Percentiles rank a stretch among this genome's conserved stretches.
These are phyloP conservation scores for Fusarium continuum DNA, from an alignment of 2,329 filamentous ascomycete species.

Conservation along the genomic window DNA sequence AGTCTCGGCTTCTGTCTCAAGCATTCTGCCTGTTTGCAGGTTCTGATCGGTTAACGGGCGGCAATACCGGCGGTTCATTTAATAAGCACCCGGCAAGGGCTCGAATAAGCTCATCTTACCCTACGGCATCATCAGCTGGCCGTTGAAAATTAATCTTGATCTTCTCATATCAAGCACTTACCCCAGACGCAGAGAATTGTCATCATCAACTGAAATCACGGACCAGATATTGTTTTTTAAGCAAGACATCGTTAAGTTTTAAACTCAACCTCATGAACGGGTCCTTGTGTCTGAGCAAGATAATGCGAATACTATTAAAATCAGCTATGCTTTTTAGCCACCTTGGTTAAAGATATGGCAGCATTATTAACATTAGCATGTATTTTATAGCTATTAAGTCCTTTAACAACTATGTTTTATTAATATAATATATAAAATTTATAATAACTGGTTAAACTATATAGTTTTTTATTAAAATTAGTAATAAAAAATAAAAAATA, in stretches of 20 bases:
- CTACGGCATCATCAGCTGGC: not conserved
- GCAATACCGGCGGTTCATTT: constrained; percentile 16
- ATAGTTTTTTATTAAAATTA: no score
- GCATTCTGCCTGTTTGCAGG: not conserved
- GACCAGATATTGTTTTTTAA: not conserved
- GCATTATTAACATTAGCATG: not conserved
- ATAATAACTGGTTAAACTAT: no score
- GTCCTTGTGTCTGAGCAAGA: no score
- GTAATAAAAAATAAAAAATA: no score
- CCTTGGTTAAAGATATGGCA: not conserved
- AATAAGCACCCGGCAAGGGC: not conserved
- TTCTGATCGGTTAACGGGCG: constrained; percentile 10
- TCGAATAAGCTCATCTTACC: not conserved
- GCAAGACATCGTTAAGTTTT: not conserved
- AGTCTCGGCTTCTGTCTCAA: not conserved
- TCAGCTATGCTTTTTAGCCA: not conserved
- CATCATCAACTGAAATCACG: not conserved
- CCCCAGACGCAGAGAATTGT: not conserved
- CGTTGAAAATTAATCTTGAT: not conserved
- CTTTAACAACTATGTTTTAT: no score
- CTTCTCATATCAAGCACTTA: not conserved
- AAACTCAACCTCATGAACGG: not conserved
- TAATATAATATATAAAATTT: no score
- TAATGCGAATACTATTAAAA: not conserved
- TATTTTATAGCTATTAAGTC: not conserved